A percentile compares a stretch with the other conserved stretches of the same genome.
Conservation (phyloP, 495 filamentous ascomycete species). For the Aspergillus haitiensis region DNA sequence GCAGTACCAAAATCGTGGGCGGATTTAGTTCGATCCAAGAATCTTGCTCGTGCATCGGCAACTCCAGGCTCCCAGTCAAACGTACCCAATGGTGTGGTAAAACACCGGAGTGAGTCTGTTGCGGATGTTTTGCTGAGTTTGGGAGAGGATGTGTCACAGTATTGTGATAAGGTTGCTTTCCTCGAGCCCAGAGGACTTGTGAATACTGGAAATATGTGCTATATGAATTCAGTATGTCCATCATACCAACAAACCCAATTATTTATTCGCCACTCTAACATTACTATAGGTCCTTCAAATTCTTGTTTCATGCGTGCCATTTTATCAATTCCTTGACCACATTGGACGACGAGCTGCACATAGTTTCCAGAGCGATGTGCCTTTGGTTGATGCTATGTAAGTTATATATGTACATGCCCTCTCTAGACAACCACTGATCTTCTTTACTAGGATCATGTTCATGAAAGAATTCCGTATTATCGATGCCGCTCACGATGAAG, state of each 20-base stretch:
- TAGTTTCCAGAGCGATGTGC: slow-evolving; percentile 93
- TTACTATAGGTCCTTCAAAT: slow-evolving; percentile 78
- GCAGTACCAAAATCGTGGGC: slow-evolving; percentile 72
- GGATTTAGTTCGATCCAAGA: slow-evolving; percentile 64
- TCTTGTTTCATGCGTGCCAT: slow-evolving; percentile 86
- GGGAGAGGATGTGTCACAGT: slow-evolving; percentile 57
- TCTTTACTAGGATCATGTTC: slow-evolving; percentile 75
- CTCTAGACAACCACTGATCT: background rate
- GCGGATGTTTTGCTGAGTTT: slow-evolving; percentile 70
- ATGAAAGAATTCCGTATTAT: slow-evolving; percentile 90
- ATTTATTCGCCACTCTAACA: slow-evolving; percentile 5
- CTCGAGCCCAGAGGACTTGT: slow-evolving; percentile 92
- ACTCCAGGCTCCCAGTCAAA: slow-evolving; percentile 26
- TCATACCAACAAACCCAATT: background rate
- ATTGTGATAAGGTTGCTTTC: slow-evolving; percentile 69
- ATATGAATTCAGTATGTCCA: slow-evolving; percentile 94
- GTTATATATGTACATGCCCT: slow-evolving; percentile 31
- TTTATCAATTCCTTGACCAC: slow-evolving; percentile 90
- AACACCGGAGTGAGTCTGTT: slow-evolving; percentile 61
- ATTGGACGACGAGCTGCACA: slow-evolving; percentile 78
- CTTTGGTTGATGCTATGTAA: slow-evolving; percentile 90
- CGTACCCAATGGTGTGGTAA: slow-evolving; percentile 47
- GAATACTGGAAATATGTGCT: slow-evolving; percentile 99
- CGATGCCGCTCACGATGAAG: slow-evolving; percentile 71
- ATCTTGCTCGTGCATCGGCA: slow-evolving; percentile 29